These are phyloP conservation scores for Suillus placidus DNA, from an alignment of 768 basidiomycete species.

Conservation along the genomic window DNA sequence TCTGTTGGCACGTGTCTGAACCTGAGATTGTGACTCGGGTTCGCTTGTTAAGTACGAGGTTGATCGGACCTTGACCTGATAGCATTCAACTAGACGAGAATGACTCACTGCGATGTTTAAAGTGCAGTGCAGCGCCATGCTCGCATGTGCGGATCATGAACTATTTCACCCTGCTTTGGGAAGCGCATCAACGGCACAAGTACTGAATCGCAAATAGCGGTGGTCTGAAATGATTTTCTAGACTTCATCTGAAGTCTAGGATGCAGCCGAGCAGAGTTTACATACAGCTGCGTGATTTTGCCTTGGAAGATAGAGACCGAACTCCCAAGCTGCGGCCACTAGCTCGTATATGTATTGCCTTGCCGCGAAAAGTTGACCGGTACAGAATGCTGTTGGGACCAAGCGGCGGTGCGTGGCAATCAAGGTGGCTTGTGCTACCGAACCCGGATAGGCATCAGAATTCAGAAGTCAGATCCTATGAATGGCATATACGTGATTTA, in stretches of 20 bases:
- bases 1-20: not conserved
- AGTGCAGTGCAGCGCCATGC: not conserved
- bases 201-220: not conserved
- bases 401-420: not conserved
- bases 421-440: not conserved
- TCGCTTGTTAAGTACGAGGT: not conserved
- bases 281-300: constrained; percentile 3
- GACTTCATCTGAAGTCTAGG: not conserved
- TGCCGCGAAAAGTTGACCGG: not conserved
- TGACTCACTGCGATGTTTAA: not conserved
- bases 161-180: not conserved
- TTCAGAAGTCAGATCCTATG: not conserved
- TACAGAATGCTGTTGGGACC: not conserved
- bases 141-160: constrained; percentile 3
- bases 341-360: not conserved
- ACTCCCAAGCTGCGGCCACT: not conserved
- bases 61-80: not conserved
- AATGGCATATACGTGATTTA: not conserved
- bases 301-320: not conserved
- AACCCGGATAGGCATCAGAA: not conserved
- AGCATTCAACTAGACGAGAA: not conserved
- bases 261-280: constrained; percentile 8
- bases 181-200: not conserved
- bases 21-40: not conserved
- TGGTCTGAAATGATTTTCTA: constrained; percentile 1